Percentiles rank a stretch among this genome's conserved stretches.
phyloP scores from a whole-genome alignment of 1,284 basidiomycete species.

The Polyporus tsugae region DNA sequence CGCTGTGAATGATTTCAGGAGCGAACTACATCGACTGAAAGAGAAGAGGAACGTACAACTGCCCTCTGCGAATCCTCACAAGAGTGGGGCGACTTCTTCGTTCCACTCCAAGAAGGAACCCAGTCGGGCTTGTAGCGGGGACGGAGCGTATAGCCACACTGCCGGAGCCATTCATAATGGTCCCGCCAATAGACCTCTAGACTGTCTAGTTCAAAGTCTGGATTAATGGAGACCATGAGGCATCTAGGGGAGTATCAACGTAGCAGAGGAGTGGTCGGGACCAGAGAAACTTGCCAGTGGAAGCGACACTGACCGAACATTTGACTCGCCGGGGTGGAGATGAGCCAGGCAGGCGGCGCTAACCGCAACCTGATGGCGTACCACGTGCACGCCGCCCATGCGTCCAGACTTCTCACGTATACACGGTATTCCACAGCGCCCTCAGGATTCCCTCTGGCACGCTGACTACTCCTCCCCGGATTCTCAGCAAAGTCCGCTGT shows the following conservation, averaged over 20 bases:
- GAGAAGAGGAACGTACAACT: background rate
- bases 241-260: background rate
- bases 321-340: too few relatives aligned
- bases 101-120: conserved; percentile 29
- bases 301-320: background rate
- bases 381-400: background rate
- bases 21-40: conserved; percentile 29
- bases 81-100: background rate
- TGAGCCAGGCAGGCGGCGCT: too few relatives aligned
- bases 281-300: background rate
- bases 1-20: conserved; percentile 31
- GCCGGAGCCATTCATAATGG: conserved; percentile 9
- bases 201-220: background rate
- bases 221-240: background rate
- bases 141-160: conserved; percentile 29
- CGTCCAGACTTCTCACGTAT: too few relatives aligned
- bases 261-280: background rate
- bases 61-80: conserved; percentile 22
- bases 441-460: too few relatives aligned
- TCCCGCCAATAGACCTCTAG: conserved; percentile 3
- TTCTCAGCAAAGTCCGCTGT: background rate
- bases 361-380: background rate
- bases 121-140: conserved; percentile 30
- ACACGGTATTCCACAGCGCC: too few relatives aligned
- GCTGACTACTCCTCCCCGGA: background rate